phyloP scores from a whole-genome alignment of 306 rosid genomes.

The Trifolium fragiferum region DNA sequence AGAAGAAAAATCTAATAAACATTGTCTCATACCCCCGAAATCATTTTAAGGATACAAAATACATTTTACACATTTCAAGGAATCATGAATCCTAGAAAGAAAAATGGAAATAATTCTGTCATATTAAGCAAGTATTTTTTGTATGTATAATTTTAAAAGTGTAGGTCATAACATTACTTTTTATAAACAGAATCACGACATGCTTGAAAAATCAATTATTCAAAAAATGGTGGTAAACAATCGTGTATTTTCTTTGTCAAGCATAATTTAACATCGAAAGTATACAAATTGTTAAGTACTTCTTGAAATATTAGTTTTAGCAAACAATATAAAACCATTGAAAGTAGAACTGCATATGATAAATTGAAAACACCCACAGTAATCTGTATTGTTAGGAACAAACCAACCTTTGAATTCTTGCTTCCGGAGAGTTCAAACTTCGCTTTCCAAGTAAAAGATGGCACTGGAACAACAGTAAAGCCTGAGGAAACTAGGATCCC shows the following conservation, averaged over 20 bases:
- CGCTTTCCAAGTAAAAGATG: slow-evolving; percentile 79
- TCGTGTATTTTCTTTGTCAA: too few relatives aligned
- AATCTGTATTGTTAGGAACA: slow-evolving; percentile 27
- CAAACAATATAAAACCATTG: neutral
- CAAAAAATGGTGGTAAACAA: too few relatives aligned
- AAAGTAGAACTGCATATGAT: neutral
- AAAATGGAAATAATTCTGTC: too few relatives aligned
- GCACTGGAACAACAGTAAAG: slow-evolving; percentile 84
- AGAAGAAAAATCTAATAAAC: neutral
- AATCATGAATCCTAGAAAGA: neutral
- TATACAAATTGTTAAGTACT: too few relatives aligned
- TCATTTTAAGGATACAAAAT: neutral
- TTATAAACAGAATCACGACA: too few relatives aligned
- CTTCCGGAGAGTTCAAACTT: slow-evolving; percentile 68
- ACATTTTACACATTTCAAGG: neutral
- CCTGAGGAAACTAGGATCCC: slow-evolving; percentile 87
- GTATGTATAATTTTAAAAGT: too few relatives aligned
- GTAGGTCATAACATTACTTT: too few relatives aligned
- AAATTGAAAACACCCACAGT: slow-evolving; percentile 3
- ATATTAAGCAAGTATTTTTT: too few relatives aligned
- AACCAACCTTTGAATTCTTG: slow-evolving; percentile 66
- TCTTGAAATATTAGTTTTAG: too few relatives aligned
- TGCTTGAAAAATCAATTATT: too few relatives aligned
- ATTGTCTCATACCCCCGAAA: neutral
- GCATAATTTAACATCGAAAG: too few relatives aligned